Base-by-base conservation (phyloP, 495 filamentous ascomycete genomes). In the Xylaria nigripes region DNA sequence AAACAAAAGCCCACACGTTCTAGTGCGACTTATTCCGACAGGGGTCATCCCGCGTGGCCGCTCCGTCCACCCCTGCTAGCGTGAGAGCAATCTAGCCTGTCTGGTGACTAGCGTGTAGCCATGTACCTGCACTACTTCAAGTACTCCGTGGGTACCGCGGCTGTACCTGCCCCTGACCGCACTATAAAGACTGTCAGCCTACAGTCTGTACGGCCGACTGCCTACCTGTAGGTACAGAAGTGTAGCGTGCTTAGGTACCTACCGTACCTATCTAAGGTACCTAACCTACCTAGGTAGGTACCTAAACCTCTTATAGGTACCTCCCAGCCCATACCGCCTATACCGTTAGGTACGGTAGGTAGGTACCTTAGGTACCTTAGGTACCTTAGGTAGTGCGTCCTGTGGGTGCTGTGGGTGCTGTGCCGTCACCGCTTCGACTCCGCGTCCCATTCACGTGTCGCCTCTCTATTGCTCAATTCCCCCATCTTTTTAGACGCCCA, bases 1-100 rank as follows among this genome's bases (percentile, higher is more conserved):
- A 57, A 57, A 57, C 54, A 57, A 57, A 57, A 24, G 21, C 40
- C 42, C 54, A 46, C 25, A 40, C 46, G 46, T 40, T 50, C 48
- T n/a, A n/a, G n/a, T n/a, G n/a, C n/a, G n/a, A n/a, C n/a, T 21
- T 32, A 16, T 19, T 27, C 19, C 19, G 36, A 51, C 36, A 10
- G 38, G 49, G 38, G 38, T 24, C 21, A 21, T 34, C 18, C 27
- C 16, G 23, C 36, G 12, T 44, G 45, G 45, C 12, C 44, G 16
- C n/a, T 16, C 25, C n/a, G n/a, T n/a, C n/a, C n/a, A n/a, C n/a
- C n/a, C n/a, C 45, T 25, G 45, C 45, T 19, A 47, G 36, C 15
- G 15, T 5, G 36, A 18, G 12, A 18, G 36, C 36, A 19, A 13
- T 6, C 7, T 34, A 34, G 12, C 32, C 3, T 18, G 36, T 5